phyloP scores from a whole-genome alignment of 164 flowering plant species.

The Sextonia rubra region DNA sequence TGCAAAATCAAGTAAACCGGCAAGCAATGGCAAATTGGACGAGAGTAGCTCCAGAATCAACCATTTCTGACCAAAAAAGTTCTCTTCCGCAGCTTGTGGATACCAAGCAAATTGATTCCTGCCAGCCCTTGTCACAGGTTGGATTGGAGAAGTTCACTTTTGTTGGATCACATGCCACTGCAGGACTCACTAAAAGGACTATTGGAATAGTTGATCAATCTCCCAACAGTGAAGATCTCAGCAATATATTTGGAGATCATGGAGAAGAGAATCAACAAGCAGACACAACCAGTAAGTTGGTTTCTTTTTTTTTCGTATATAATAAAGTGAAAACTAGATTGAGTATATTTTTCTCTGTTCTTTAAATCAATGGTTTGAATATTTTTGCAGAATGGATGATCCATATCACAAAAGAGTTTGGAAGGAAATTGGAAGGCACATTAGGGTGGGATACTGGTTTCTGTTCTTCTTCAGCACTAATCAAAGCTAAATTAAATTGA shows the following conservation, averaged over 20 bases:
- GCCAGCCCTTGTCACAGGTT: slow-evolving; percentile 35
- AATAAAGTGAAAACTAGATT: not conserved
- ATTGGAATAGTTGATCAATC: slow-evolving; percentile 26
- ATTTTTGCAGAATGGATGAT: not conserved
- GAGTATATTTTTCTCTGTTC: not conserved
- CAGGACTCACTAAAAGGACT: slow-evolving; percentile 24
- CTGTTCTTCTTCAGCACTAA: not conserved
- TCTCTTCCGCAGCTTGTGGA: slow-evolving; percentile 21
- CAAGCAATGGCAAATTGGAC: slow-evolving; percentile 26
- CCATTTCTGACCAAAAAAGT: slow-evolving; percentile 33
- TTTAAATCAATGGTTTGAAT: not conserved
- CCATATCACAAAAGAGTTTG: not conserved
- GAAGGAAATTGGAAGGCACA: not conserved
- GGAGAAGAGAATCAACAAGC: slow-evolving; percentile 38
- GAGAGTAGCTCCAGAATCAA: slow-evolving; percentile 56
- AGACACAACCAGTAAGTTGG: slow-evolving; percentile 38
- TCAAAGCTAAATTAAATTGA: not conserved
- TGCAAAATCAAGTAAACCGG: slow-evolving; percentile 37
- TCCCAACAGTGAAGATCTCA: slow-evolving; percentile 15
- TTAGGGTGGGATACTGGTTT: not conserved
- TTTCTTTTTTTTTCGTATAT: not conserved
- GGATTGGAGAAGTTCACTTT: slow-evolving; percentile 51
- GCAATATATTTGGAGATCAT: slow-evolving; percentile 27
- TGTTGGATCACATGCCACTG: slow-evolving; percentile 18
- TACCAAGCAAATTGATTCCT: slow-evolving; percentile 44